These are phyloP conservation scores for Nyctanthes arbortristis DNA, from an alignment of 257 asterid genomes.

Conservation along the genomic window DNA sequence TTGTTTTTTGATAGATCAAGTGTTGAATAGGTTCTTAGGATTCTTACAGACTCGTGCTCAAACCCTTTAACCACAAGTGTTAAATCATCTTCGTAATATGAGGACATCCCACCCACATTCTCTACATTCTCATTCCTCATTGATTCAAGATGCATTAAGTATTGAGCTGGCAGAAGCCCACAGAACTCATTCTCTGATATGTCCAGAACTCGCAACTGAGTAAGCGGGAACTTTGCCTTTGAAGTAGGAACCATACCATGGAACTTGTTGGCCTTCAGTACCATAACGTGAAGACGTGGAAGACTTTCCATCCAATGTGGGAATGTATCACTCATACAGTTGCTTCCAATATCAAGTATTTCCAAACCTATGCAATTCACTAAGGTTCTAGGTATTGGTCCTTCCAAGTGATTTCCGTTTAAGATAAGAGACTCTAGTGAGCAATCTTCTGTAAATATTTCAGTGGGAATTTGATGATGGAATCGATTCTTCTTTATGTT, in stretches of 20 bases:
- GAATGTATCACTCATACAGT: constrained; percentile 26
- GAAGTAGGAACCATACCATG: not conserved
- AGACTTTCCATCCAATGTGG: constrained; percentile 33
- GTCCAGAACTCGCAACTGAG: constrained; percentile 1
- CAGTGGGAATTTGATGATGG: no score
- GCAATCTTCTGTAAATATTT: not conserved
- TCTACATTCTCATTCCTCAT: constrained; percentile 12
- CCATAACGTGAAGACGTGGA: constrained; percentile 29
- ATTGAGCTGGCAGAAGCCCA: constrained; percentile 17
- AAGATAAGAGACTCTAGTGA: not conserved
- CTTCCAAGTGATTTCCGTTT: constrained; percentile 17
- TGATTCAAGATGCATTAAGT: constrained; percentile 17
- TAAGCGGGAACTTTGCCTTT: constrained; percentile 6
- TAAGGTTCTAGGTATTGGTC: constrained; percentile 19
- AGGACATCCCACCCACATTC: not conserved
- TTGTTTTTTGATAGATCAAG: no score
- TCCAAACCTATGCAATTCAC: constrained; percentile 21
- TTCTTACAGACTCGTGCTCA: no score
- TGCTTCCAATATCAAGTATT: constrained; percentile 27
- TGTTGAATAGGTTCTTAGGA: no score
- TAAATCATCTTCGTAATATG: no score
- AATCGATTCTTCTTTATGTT: not conserved
- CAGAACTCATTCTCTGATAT: constrained; percentile 24
- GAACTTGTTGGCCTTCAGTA: no score
- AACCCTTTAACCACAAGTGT: no score